Evolutionary conservation across 371 early-diverging fungal species (phyloP), one percentile per base, ranked within the genome.

Genomic region (Saksenaea oblongispora): DNA sequence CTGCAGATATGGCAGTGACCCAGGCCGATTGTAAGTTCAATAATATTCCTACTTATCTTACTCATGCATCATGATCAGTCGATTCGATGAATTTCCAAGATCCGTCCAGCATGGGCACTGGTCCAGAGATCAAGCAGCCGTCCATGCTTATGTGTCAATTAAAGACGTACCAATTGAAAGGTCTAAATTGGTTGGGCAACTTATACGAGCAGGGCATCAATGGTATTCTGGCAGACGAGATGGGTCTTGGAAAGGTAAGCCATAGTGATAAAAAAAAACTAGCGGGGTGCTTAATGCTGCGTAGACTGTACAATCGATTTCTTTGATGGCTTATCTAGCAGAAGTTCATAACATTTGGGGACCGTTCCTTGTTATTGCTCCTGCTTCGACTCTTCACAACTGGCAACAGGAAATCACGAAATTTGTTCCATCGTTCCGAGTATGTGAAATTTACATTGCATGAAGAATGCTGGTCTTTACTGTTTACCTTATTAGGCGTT

Each of bases 161-260:
- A 13, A 96, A 95, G 71, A 87, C 90, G 41, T 97, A 99, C 75
- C 99, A 99, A 77, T 77, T 99, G 54, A 95, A 98, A 78, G 99
- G 99, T 22, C 84, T 99, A 26, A 97, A 96, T 73, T 99, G 99
- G 99, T 87, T 99, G 15, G 92, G 94, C 26, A 95, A 93, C 72
- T 75, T 98, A 71, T 97, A 97, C 69, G 95, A 97, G 62, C 95
- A 95, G 70, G 97, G 97, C 58, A 97, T 99, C 74, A 98, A 98
- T 76, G 96, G 98, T 59, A 98, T 99, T 70, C 79, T 98, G 35
- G 98, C 98, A 3, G 97, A 97, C 72, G 97, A 97, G 80, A 97
- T 96, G 96, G 91, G 96, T 55, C 77, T 96, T 24, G 96, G 96
- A 56, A 96, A 81, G 63, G 74, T 74, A 70, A 51, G 15, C n/a